These are phyloP conservation scores for Halenospora varia DNA, from an alignment of 495 filamentous ascomycete species.

Conservation along the genomic window DNA sequence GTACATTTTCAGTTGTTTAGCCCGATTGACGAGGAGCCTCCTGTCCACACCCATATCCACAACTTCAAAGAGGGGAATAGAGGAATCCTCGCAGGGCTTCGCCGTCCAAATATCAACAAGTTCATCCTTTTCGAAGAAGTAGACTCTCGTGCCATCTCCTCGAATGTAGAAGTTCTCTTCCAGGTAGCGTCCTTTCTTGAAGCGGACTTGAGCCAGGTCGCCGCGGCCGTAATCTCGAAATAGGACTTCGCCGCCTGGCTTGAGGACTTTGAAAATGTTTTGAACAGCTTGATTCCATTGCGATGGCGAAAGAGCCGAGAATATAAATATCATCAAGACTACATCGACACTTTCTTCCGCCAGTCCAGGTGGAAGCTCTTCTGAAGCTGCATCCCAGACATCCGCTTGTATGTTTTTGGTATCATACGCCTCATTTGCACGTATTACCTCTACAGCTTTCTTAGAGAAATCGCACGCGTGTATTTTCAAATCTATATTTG, in stretches of 20 bases:
- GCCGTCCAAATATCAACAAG: constrained; percentile 69
- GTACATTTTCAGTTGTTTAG: constrained; percentile 93
- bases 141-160: constrained; percentile 93
- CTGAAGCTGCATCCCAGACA: constrained; percentile 82
- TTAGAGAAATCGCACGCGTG: constrained; percentile 94
- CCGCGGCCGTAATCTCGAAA: constrained; percentile 96
- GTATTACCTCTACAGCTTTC: constrained; percentile 86
- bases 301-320: constrained; percentile 79
- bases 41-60: constrained; percentile 76
- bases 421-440: constrained; percentile 59
- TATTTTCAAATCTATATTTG: constrained; percentile 71
- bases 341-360: constrained; percentile 75
- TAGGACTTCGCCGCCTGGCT: constrained; percentile 82
- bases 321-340: constrained; percentile 92
- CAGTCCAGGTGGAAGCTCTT: constrained; percentile 72
- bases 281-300: constrained; percentile 81
- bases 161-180: constrained; percentile 96
- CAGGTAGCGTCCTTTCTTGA: constrained; percentile 89
- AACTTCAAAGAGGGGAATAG: constrained; percentile 55
- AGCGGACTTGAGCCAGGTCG: constrained; percentile 92
- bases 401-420: constrained; percentile 69
- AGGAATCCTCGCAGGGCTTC: constrained; percentile 19
- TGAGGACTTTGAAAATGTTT: constrained; percentile 78
- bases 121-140: constrained; percentile 91
- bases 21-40: constrained; percentile 86